phyloP scores from a whole-genome alignment of 306 rosid genomes.

The Gynostemma pentaphyllum region DNA sequence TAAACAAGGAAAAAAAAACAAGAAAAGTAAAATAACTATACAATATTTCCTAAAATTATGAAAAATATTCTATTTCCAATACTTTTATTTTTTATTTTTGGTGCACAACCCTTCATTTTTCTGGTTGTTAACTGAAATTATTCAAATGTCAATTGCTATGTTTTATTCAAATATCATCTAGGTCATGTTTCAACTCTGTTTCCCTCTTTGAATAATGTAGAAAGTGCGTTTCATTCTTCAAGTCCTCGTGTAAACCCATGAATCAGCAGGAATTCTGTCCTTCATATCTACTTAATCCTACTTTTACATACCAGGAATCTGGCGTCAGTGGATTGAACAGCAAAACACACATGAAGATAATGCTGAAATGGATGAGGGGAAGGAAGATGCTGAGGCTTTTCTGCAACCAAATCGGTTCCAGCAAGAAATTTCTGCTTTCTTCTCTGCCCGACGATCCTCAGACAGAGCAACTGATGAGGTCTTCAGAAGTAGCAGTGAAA shows the following conservation, averaged over 20 bases:
- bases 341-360: slow-evolving; percentile 46
- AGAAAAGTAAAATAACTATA: no score
- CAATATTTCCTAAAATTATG: no score
- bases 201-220: no score
- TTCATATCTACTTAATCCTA: background rate
- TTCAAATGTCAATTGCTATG: no score
- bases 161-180: no score
- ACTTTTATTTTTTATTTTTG: no score
- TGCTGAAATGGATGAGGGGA: slow-evolving; percentile 58
- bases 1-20: no score
- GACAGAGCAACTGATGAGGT: slow-evolving; percentile 7
- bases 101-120: no score
- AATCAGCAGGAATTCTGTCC: background rate
- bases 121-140: no score
- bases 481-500: slow-evolving; percentile 4
- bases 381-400: slow-evolving; percentile 39
- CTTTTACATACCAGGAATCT: slow-evolving; percentile 22
- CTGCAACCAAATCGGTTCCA: slow-evolving; percentile 35
- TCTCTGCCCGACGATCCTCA: slow-evolving; percentile 27
- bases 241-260: background rate
- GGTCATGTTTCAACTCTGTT: no score
- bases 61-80: no score
- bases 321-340: slow-evolving; percentile 35
- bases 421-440: slow-evolving; percentile 31
- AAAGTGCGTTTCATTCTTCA: background rate